phyloP scores from a whole-genome alignment of 768 basidiomycete genomes.

The Phanerodontia chrysosporium region DNA sequence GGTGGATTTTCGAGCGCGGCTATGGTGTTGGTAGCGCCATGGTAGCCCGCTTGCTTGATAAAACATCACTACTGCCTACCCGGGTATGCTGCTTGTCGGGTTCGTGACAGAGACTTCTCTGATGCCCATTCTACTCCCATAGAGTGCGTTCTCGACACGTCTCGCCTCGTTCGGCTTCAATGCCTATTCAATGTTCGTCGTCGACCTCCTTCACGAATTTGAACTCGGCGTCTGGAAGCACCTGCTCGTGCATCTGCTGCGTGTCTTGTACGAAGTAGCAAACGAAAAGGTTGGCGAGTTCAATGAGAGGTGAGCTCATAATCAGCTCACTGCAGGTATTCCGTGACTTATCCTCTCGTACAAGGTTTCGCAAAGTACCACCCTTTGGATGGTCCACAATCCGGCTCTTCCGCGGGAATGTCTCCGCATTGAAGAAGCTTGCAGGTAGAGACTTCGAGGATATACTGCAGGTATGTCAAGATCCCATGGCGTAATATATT shows the following conservation, averaged over 20 bases:
- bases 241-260: conserved; percentile 24
- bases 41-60: conserved; percentile 12
- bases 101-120: not conserved
- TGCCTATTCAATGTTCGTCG: conserved; percentile 20
- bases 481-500: not conserved
- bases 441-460: conserved; percentile 27
- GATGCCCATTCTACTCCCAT: not conserved
- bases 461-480: conserved; percentile 21
- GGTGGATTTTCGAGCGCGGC: conserved; percentile 18
- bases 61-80: conserved; percentile 15
- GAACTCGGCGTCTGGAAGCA: conserved; percentile 31
- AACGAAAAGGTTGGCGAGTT: too few relatives aligned
- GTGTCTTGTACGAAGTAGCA: conserved; percentile 15
- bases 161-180: conserved; percentile 17
- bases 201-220: conserved; percentile 29
- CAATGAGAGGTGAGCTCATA: too few relatives aligned
- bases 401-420: conserved; percentile 20
- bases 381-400: conserved; percentile 25
- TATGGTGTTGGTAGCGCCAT: conserved; percentile 5
- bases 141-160: conserved; percentile 28
- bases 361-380: conserved; percentile 21
- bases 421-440: conserved; percentile 23
- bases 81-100: conserved; percentile 7
- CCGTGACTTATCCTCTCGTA: not conserved
- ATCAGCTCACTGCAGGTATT: too few relatives aligned